phyloP scores from a whole-genome alignment of 257 asterid genomes.

The Solanum pinnatisectum region DNA sequence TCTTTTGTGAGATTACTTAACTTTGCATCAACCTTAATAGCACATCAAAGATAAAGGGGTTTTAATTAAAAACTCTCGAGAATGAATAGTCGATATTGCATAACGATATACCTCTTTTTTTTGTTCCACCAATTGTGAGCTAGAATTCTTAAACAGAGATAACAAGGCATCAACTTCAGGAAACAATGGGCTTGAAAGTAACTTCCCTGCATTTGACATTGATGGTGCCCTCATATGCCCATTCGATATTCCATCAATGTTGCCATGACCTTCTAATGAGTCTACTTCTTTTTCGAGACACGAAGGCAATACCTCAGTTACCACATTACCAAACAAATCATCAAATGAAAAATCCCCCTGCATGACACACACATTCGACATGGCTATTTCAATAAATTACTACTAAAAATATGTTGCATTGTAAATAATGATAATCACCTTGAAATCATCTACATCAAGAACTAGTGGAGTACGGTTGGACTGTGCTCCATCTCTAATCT shows the following conservation, averaged over 20 bases:
- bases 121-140: slow-evolving; percentile 71
- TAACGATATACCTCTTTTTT: slow-evolving; percentile 56
- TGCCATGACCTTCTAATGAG: slow-evolving; percentile 54
- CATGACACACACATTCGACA: neutral
- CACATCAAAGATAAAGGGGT: slow-evolving; percentile 4
- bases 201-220: slow-evolving; percentile 44
- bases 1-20: slow-evolving; percentile 73
- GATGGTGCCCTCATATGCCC: slow-evolving; percentile 60
- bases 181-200: slow-evolving; percentile 50
- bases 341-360: slow-evolving; percentile 97
- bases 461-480: slow-evolving; percentile 57
- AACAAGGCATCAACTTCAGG: slow-evolving; percentile 91
- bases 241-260: slow-evolving; percentile 43
- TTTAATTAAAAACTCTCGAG: neutral
- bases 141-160: slow-evolving; percentile 78
- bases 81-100: neutral
- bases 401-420: neutral
- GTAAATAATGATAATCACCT: slow-evolving; percentile 41
- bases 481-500: slow-evolving; percentile 48
- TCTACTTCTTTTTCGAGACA: slow-evolving; percentile 67
- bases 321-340: slow-evolving; percentile 83
- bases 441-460: slow-evolving; percentile 80
- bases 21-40: slow-evolving; percentile 74
- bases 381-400: slow-evolving; percentile 7
- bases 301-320: slow-evolving; percentile 75